phyloP scores from a whole-genome alignment of 73 alveolate species.

The Paramecium pentaurelia region DNA sequence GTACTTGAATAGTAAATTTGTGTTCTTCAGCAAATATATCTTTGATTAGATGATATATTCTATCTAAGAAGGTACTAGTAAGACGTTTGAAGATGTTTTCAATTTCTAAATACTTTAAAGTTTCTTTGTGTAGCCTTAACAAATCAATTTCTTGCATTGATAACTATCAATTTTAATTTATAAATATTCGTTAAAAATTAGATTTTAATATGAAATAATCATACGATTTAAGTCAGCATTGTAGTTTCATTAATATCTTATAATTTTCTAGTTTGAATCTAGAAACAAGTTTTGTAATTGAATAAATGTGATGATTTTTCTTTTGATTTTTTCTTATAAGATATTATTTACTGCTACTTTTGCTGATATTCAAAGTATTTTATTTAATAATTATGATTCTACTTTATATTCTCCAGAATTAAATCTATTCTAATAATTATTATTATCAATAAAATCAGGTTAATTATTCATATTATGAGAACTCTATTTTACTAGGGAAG shows the following conservation, averaged over 20 bases:
- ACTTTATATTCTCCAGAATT: not conserved
- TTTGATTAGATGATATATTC: not conserved
- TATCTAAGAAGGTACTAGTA: not conserved
- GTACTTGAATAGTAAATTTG: constrained; percentile 3
- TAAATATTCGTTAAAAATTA: not conserved
- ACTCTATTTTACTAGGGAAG: not conserved
- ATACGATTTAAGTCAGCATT: not conserved
- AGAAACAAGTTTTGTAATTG: not conserved
- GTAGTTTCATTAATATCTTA: not conserved
- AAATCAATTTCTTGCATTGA: not conserved
- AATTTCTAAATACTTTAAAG: not conserved
- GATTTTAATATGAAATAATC: not conserved
- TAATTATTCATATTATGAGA: not conserved
- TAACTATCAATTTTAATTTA: not conserved
- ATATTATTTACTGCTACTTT: not conserved
- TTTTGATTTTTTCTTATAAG: not conserved
- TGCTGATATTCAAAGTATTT: not conserved
- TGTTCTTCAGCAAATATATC: constrained; percentile 15
- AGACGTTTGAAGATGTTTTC: constrained; percentile 15
- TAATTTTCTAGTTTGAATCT: not conserved
- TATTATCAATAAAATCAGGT: not conserved
- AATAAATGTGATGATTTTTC: not conserved
- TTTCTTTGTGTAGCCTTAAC: constrained; percentile 12
- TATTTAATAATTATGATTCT: not conserved
- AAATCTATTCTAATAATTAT: not conserved